Evolutionary conservation across 768 basidiomycete genomes (phyloP).

Genomic region (Filobasidium wieringae): DNA sequence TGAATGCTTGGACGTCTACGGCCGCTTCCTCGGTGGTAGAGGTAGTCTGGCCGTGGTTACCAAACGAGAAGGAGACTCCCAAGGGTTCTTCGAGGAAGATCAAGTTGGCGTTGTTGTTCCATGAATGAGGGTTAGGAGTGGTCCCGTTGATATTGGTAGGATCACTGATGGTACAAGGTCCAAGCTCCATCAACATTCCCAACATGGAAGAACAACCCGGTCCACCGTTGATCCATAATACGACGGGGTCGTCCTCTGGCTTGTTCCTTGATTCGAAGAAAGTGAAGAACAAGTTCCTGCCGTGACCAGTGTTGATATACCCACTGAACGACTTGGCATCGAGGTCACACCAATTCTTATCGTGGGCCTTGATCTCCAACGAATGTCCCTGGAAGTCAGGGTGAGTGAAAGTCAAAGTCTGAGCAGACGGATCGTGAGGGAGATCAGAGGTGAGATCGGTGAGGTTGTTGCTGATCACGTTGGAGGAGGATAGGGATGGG

Average conservation of each 20-base stretch:
- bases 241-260: constrained; percentile 34
- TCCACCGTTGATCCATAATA: constrained; percentile 43
- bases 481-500: too few species aligned
- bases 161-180: constrained; percentile 55
- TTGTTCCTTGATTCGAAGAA: constrained; percentile 58
- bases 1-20: constrained; percentile 60
- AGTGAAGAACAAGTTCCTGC: constrained; percentile 46
- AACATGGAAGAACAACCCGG: constrained; percentile 51
- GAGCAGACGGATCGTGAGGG: not conserved
- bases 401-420: not conserved
- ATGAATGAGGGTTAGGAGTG: constrained; percentile 35
- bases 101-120: constrained; percentile 40
- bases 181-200: constrained; percentile 62
- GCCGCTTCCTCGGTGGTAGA: constrained; percentile 72
- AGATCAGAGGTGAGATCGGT: not conserved
- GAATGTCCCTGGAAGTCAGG: constrained; percentile 14
- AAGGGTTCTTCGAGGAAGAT: constrained; percentile 52
- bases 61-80: constrained; percentile 40
- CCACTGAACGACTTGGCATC: constrained; percentile 37
- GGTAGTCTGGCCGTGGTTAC: constrained; percentile 52
- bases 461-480: not conserved
- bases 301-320: constrained; percentile 35
- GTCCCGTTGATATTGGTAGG: constrained; percentile 35
- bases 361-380: constrained; percentile 41
- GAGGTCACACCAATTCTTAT: constrained; percentile 43